Percentiles rank a stretch among this genome's conserved stretches.
These are phyloP conservation scores for Ceratocystis variospora DNA, from an alignment of 2,329 filamentous ascomycete genomes.

Conservation along the genomic window DNA sequence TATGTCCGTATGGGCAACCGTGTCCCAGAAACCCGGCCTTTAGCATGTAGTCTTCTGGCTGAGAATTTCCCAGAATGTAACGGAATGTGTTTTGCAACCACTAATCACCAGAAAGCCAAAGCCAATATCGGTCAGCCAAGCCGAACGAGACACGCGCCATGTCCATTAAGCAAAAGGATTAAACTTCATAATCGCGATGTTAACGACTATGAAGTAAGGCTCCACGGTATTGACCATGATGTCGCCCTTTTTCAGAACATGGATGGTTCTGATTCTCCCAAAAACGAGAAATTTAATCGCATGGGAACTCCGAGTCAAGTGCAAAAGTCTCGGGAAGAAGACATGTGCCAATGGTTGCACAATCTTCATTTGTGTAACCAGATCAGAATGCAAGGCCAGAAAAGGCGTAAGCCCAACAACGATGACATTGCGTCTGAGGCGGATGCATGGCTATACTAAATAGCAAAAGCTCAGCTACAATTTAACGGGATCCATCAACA, in stretches of 20 bases:
- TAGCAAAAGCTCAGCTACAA: neutral
- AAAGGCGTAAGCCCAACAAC: neutral
- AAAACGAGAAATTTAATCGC: neutral
- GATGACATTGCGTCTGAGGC: neutral
- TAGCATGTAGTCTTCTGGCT: neutral
- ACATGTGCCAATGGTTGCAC: neutral
- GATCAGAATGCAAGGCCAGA: neutral
- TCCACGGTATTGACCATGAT: no score
- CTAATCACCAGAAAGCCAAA: neutral
- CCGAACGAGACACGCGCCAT: no score
- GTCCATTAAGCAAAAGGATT: no score
- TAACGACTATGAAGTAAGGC: no score
- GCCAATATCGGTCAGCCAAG: no score
- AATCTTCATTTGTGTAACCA: neutral
- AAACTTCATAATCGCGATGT: no score
- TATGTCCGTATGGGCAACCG: neutral
- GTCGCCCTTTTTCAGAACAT: no score
- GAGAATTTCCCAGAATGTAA: neutral
- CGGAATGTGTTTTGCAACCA: neutral
- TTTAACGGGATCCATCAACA: no score
- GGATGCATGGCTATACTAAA: neutral
- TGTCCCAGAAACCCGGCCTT: neutral
- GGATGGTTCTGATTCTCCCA: no score
- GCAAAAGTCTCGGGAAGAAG: neutral
- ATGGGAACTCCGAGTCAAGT: neutral